These are phyloP conservation scores for Eucalyptus polyanthemos DNA, from an alignment of 345 rosid genomes.

Conservation along the genomic window DNA sequence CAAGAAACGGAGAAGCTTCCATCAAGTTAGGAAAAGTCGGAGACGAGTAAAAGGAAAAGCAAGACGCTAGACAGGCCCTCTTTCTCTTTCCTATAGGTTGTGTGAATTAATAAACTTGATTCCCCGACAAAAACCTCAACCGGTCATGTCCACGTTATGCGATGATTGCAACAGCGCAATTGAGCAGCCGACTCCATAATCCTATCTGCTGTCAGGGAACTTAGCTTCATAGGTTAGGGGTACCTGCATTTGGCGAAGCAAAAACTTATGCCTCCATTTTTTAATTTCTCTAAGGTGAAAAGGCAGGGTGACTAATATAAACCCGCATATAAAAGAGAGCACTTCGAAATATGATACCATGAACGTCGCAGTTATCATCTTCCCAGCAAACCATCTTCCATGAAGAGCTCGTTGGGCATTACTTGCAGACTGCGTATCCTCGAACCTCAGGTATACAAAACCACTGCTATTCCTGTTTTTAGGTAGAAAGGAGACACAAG, in stretches of 20 bases:
- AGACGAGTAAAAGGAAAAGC: not conserved
- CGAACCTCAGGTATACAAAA: constrained; percentile 76
- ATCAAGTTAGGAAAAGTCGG: not conserved
- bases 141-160: not conserved
- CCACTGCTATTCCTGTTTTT: constrained; percentile 70
- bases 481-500: not conserved
- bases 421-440: constrained; percentile 42
- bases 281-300: not conserved
- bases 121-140: not conserved
- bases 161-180: not conserved
- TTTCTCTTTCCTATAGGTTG: not conserved
- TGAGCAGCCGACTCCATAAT: not conserved
- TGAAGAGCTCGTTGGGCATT: constrained; percentile 83
- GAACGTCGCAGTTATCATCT: constrained; percentile 91
- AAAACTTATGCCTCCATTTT: not conserved
- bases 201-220: constrained; percentile 44
- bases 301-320: not conserved
- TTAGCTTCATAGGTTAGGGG: constrained; percentile 46
- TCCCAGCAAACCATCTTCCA: constrained; percentile 98
- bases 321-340: not conserved
- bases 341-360: constrained; percentile 24
- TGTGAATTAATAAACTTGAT: not conserved
- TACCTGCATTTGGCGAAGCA: constrained; percentile 12
- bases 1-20: not conserved
- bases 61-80: not conserved